Base-by-base conservation (phyloP, 352 stramenopile species). In the Lagenidium sp. region DNA sequence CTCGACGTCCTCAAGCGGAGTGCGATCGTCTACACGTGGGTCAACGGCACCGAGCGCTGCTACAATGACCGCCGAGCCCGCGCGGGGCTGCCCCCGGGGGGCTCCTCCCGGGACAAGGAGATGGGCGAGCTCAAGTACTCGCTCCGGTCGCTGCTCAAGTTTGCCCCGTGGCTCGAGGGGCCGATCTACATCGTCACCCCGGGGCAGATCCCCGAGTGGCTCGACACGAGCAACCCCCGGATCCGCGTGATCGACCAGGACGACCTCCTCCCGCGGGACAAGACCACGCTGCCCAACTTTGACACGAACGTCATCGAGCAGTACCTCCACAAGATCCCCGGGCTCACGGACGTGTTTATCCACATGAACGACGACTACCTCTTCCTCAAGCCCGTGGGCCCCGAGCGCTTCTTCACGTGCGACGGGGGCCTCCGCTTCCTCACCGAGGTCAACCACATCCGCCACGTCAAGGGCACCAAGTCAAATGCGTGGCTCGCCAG, bases 321-420 rank as follows among this genome's bases (percentile, higher is more conserved):
- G 60, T 94, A 86, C 53, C 54, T 94, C 41, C 78, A 94, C 54
- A 54, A 76, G 24, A 92, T 94, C 48, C 82, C 79, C 6, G 82
- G 77, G 0, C 68, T 94, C 32, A 88, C 82, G 31, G 79, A 94
- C 47, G 68, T 83, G 23, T 94, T 80, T 53, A 92, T 94, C 56
- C 79, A 94, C 50, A 74, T 94, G 53, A 94, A 94, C 49, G 82
- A 94, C 55, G 82, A 94, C 63, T 94, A 92, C 44, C 41, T 94
- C 22, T 94, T 94, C 51, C 67, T 77, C 30, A 85, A 89, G 52
- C 70, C 73, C 23, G 64, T 94, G 20, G 55, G 57, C 6, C 82
- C 82, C 1, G 55, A 91, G 35, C 71, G 81, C 29, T 84, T 92
- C 56, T 94, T 94, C 58, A 82, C 82, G 57, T 92, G 79, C 38